Evolutionary conservation across 257 asterid genomes (phyloP), one percentile per base, ranked within the genome.

Genomic region (Asclepias syriaca): DNA sequence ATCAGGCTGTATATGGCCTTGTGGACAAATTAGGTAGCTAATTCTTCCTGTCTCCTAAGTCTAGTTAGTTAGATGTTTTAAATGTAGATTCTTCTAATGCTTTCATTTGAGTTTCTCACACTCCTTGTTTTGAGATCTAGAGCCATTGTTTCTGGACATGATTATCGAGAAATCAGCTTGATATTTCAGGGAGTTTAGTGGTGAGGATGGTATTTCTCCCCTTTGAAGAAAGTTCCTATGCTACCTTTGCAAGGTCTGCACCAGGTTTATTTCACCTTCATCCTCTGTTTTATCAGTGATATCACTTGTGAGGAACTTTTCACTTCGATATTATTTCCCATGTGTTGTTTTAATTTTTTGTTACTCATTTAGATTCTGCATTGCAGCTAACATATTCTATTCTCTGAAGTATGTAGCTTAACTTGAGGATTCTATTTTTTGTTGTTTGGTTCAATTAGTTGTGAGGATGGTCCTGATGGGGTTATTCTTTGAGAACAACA

Each of bases 1-100:
- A 95, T 82, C 98, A 92, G 88, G 99, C 99, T 72, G 96, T 88
- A 48, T 92, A 95, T 75, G 99, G 98, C 68, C 93, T 95, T 66
- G 98, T 95, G 48, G 99, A 95, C 79, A 95, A 92, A 83, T 85
- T 95, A 84, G 99, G 99, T 84, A 75, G 32, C 34, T 19, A 10
- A 0, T 13, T 76, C 24, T 39, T 16, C 22, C 18, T 74, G 78
- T 27, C 8, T 72, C 58, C 51, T 21, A 51, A 39, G 32, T 27
- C 46, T 58, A 66, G 70, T 55, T 16, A 48, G 18, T 14, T 67
- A 6, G 34, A 16, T 32, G 56, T 46, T 69, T 59, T 59, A 43
- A 74, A 32, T 57, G 71, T 49, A 43, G 29, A 22, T 60, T 10
- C 15, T 10, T 48, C 22, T 11, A 61, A 15, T 34, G 4, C 7